These are phyloP conservation scores for Penicillium sp. DNA, from an alignment of 2,329 filamentous ascomycete genomes.

Conservation along the genomic window DNA sequence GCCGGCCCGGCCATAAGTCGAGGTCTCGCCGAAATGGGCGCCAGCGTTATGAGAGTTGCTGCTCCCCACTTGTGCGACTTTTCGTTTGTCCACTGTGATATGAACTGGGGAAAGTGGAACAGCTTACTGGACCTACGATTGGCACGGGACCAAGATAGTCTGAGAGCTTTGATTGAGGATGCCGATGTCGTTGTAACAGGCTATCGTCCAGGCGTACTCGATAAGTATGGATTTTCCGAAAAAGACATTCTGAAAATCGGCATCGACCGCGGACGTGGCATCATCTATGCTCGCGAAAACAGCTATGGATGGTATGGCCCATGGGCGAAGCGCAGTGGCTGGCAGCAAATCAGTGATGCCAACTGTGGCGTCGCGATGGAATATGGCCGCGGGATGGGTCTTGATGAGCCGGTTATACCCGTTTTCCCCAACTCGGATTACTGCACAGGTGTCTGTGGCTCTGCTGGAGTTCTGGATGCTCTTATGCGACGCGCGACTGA, in stretches of 20 bases:
- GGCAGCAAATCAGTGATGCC: conserved; percentile 60
- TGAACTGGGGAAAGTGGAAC: conserved; percentile 69
- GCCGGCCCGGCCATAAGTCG: conserved; percentile 48
- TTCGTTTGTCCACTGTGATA: conserved; percentile 69
- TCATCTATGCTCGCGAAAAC: conserved; percentile 68
- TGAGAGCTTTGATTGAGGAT: conserved; percentile 56
- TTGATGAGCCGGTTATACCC: too few relatives aligned
- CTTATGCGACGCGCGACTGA: too few relatives aligned
- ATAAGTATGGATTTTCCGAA: conserved; percentile 62
- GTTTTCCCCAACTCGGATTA: too few relatives aligned
- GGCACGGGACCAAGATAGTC: conserved; percentile 55
- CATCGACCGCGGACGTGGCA: conserved; percentile 57
- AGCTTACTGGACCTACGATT: conserved; percentile 62
- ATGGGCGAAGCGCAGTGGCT: conserved; percentile 63
- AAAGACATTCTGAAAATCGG: conserved; percentile 54
- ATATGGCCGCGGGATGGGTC: too few relatives aligned
- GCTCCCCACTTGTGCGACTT: conserved; percentile 66
- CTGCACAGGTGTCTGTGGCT: too few relatives aligned
- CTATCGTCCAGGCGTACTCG: conserved; percentile 65
- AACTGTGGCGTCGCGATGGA: neutral
- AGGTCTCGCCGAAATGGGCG: conserved; percentile 47
- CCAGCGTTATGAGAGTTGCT: conserved; percentile 49
- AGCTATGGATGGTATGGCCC: conserved; percentile 65
- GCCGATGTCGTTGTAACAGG: conserved; percentile 68
- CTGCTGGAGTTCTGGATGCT: too few relatives aligned